Evolutionary conservation across 768 basidiomycete genomes (phyloP).

Genomic region (Mrakia gelida): DNA sequence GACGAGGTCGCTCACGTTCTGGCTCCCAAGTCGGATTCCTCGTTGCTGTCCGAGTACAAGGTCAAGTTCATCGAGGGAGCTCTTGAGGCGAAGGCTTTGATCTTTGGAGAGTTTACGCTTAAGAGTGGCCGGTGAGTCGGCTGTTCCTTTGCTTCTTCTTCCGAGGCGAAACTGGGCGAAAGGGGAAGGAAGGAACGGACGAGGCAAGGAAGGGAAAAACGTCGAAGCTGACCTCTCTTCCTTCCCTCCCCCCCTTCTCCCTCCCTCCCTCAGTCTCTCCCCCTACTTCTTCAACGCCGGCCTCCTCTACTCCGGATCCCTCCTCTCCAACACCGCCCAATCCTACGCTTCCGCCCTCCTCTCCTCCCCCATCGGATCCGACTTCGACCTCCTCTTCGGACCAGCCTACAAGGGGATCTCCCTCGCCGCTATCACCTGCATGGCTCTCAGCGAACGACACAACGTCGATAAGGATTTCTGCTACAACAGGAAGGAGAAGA

Average conservation of each 20-base stretch:
- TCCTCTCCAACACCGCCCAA: slow-evolving; percentile 67
- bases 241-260: background rate
- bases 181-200: no score
- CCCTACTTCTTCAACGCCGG: slow-evolving; percentile 99
- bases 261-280: slow-evolving; percentile 55
- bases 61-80: slow-evolving; percentile 45
- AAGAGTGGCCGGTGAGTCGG: slow-evolving; percentile 89
- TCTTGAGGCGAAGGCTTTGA: slow-evolving; percentile 44
- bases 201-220: no score
- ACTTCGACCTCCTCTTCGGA: slow-evolving; percentile 84
- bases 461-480: slow-evolving; percentile 69
- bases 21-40: slow-evolving; percentile 30
- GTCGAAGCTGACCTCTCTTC: background rate
- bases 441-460: slow-evolving; percentile 66
- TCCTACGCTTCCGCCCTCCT: slow-evolving; percentile 81
- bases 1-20: slow-evolving; percentile 33
- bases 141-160: no score
- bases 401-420: slow-evolving; percentile 98
- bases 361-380: slow-evolving; percentile 49
- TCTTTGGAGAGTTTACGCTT: slow-evolving; percentile 83
- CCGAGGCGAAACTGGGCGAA: no score
- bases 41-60: slow-evolving; percentile 35
- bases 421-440: slow-evolving; percentile 76
- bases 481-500: slow-evolving; percentile 91
- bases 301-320: slow-evolving; percentile 73